Conservation (phyloP, 129 eudicot species). For the Ambrosia trifida region DNA sequence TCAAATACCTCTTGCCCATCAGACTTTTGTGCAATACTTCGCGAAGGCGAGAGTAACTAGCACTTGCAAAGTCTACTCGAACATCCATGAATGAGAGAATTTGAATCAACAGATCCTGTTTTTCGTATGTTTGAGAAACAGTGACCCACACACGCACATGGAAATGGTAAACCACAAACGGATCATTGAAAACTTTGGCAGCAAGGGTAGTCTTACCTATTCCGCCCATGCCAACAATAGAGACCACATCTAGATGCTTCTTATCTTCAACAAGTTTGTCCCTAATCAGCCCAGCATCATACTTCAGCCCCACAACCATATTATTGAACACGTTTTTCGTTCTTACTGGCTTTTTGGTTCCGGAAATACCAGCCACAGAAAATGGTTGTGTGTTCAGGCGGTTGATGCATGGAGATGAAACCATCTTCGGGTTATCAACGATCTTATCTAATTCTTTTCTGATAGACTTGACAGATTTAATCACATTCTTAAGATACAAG, state of each 20-base stretch:
- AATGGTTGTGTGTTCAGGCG: not conserved
- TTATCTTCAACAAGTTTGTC: conserved; percentile 9
- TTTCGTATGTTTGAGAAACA: conserved; percentile 33
- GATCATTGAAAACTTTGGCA: conserved; percentile 26
- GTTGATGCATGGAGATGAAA: not conserved
- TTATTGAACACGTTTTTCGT: not conserved
- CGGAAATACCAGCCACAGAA: not conserved
- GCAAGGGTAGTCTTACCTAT: conserved; percentile 47
- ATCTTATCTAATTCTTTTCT: not conserved
- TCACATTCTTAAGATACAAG: conserved; percentile 22
- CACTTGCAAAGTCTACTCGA: not conserved
- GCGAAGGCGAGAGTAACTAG: conserved; percentile 6
- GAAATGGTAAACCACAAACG: conserved; percentile 10
- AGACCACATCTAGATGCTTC: not conserved
- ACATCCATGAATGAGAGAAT: conserved; percentile 11
- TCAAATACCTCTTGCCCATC: conserved; percentile 31
- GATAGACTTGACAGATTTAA: conserved; percentile 5
- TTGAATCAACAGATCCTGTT: conserved; percentile 3
- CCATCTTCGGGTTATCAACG: conserved; percentile 3
- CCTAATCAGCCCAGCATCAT: not conserved
- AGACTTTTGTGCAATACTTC: conserved; percentile 6
- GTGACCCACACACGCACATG: conserved; percentile 33
- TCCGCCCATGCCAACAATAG: conserved; percentile 38
- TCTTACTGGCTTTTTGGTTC: not conserved
- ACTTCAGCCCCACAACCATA: not conserved